phyloP scores from a whole-genome alignment of 306 rosid genomes.

The Rubus parviflorus region DNA sequence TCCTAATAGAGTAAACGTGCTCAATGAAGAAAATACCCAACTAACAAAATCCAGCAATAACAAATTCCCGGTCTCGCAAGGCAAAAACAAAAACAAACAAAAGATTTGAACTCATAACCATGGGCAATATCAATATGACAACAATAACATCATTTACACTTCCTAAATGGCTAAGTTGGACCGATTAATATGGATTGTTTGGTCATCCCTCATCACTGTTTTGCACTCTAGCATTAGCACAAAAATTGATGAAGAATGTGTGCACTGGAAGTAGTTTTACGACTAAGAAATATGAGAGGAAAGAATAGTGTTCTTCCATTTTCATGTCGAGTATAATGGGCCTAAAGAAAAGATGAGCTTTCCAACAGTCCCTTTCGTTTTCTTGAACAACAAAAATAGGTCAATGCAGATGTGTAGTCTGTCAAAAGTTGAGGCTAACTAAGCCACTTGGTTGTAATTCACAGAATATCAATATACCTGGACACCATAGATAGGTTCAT shows the following conservation, averaged over 20 bases:
- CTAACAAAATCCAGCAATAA: no score
- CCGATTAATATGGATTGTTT: not conserved
- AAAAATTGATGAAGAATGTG: not conserved
- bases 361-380: not conserved
- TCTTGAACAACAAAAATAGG: not conserved
- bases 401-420: not conserved
- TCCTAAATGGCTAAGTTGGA: not conserved
- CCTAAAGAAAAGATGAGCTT: not conserved
- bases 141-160: not conserved
- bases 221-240: not conserved
- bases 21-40: no score
- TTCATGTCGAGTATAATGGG: not conserved
- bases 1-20: no score
- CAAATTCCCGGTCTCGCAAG: no score
- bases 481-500: not conserved
- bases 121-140: not conserved
- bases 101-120: not conserved
- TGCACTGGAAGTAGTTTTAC: not conserved
- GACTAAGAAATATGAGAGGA: not conserved
- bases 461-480: not conserved
- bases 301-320: not conserved
- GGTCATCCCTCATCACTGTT: not conserved
- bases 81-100: not conserved
- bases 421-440: slow-evolving; percentile 5
- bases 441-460: not conserved